Evolutionary conservation across 352 stramenopile species (phyloP).

Genomic region (Pythium brassicae): DNA sequence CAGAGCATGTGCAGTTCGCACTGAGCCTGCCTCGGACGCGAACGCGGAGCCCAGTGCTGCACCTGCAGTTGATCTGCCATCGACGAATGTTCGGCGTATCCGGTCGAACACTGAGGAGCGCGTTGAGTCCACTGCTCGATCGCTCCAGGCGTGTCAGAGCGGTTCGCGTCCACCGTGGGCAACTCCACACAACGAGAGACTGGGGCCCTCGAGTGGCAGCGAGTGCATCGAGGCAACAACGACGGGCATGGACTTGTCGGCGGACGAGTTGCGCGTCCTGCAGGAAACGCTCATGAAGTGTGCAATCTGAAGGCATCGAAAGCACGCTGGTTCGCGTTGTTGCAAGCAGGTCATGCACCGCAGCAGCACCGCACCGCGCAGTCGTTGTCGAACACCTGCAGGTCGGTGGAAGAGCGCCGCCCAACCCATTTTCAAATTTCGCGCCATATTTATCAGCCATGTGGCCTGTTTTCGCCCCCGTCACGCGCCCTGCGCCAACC

Average conservation of each 20-base stretch:
- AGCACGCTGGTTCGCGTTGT: neutral
- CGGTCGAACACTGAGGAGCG: neutral
- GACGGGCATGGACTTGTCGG: slow-evolving; percentile 13
- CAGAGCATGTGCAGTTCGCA: slow-evolving; percentile 2
- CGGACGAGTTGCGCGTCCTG: slow-evolving; percentile 22
- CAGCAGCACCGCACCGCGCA: neutral
- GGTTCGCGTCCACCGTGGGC: neutral
- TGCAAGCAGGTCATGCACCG: neutral
- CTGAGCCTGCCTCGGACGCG: neutral
- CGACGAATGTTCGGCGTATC: neutral
- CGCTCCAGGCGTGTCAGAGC: neutral
- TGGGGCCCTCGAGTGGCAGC: neutral
- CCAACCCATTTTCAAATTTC: too few relatives aligned
- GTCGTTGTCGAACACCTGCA: too few relatives aligned
- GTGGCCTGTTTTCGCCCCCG: neutral
- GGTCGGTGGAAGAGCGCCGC: too few relatives aligned
- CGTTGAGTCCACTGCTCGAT: neutral
- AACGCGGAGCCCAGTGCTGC: neutral
- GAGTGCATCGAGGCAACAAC: neutral
- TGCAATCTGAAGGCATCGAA: neutral
- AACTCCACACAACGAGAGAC: neutral
- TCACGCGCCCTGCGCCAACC: neutral
- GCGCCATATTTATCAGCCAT: too few relatives aligned
- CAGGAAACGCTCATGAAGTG: slow-evolving; percentile 20
- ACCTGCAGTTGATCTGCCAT: neutral